Conservation (phyloP, 2,329 filamentous ascomycete genomes). For the Cladosporium sp. region DNA sequence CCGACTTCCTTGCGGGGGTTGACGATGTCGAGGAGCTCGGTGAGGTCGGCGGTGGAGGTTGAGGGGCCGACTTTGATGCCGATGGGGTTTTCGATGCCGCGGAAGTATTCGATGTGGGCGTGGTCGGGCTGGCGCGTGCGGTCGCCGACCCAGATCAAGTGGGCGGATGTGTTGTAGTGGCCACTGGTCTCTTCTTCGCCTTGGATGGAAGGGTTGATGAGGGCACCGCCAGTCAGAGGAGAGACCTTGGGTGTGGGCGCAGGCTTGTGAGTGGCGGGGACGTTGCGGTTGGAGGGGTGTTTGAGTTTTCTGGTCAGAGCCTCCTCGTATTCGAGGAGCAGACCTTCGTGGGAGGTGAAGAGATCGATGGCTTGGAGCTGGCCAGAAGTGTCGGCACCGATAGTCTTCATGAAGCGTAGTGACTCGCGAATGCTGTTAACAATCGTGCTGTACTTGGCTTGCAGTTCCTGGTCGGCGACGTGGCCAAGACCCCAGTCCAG, state of each 20-base stretch:
- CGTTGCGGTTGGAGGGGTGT: constrained; percentile 56
- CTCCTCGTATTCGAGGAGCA: constrained; percentile 93
- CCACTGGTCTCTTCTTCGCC: constrained; percentile 48
- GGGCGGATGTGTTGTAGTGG: constrained; percentile 92
- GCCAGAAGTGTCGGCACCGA: constrained; percentile 82
- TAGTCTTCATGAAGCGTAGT: constrained; percentile 88
- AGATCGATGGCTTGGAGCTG: constrained; percentile 90
- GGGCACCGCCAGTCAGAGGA: constrained; percentile 25
- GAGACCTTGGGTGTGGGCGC: constrained; percentile 23
- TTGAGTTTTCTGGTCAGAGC: constrained; percentile 75
- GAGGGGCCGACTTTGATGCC: constrained; percentile 94
- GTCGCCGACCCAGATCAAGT: constrained; percentile 98
- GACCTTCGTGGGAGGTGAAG: constrained; percentile 91
- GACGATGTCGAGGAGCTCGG: constrained; percentile 76
- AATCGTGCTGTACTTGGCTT: constrained; percentile 81
- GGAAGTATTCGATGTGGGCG: constrained; percentile 96
- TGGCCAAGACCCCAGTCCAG: constrained; percentile 95
- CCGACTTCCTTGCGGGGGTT: constrained; percentile 81
- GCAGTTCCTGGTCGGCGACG: constrained; percentile 78
- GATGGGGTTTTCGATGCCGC: constrained; percentile 92
- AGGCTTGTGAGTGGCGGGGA: constrained; percentile 24
- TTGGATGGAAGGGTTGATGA: constrained; percentile 21
- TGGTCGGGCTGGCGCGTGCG: constrained; percentile 90
- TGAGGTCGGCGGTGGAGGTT: constrained; percentile 74
- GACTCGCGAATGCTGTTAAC: constrained; percentile 87